Base-by-base conservation (phyloP, 225 moss, liverwort and hornwort species). In the Ulota crispa region DNA sequence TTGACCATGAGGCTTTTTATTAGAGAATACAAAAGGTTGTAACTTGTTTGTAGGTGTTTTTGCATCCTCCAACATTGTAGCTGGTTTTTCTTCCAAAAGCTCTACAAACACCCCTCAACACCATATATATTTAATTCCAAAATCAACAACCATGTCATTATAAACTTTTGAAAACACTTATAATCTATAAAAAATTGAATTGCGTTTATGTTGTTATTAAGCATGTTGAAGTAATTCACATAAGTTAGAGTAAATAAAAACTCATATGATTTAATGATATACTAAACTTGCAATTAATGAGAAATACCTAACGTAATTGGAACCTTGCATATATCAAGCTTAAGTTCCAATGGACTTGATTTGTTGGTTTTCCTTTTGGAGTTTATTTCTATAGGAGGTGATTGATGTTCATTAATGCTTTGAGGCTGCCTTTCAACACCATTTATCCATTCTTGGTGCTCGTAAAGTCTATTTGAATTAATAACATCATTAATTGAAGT, bases 341-440 rank as follows among this genome's bases (percentile, higher is more conserved):
- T 90, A 3, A 87, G 68, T 47, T 83, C 90, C 76, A 83, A 87
- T 19, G 83, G 78, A 77, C 78, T 89, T 61, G 75, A 67, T 82
- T 75, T 70, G 43, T 26, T 79, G 69, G 31, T 75, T 43, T 70
- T 63, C 21, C 30, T 79, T 14, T 63, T 70, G 9, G 1, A 15
- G 1, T 54, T 45, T 65, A 64, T 32, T 70, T 56, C 23, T 20
- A 47, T 10, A 54, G 26, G 2, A 68, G 26, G 36, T 69, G 47
- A 41, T 71, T 52, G 63, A 16, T 62, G 69, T 19, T 28, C 53
- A 20, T 30, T 64, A 24, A n/a, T 63, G 37, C 47, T 66, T 15
- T 31, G 47, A 20, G 65, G 27, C 72, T 42, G 77, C 13, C 78
- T 32, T 19, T 59, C 21, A 73, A 21, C 20, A 73, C 36, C 73